phyloP scores from a whole-genome alignment of 2,329 filamentous ascomycete species.

The Fusarium incarnatum region DNA sequence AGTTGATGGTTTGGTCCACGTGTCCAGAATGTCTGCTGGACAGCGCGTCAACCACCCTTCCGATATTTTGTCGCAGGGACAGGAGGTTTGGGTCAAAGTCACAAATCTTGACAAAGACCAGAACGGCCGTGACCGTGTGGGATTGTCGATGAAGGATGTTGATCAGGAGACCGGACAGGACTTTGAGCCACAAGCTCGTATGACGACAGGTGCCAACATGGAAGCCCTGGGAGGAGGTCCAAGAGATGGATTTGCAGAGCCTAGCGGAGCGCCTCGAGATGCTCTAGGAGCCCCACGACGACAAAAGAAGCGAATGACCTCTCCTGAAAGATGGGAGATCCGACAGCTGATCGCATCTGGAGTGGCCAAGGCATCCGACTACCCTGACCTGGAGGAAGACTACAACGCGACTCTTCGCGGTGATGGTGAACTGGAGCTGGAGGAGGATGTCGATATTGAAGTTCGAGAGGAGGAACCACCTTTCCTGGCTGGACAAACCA shows the following conservation, averaged over 20 bases:
- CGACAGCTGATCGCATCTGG: slow-evolving; percentile 95
- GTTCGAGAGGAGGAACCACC: slow-evolving; percentile 96
- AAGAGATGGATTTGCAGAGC: slow-evolving; percentile 67
- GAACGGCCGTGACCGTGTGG: slow-evolving; percentile 73
- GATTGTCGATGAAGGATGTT: slow-evolving; percentile 96
- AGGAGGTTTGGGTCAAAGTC: slow-evolving; percentile 93
- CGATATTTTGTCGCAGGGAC: slow-evolving; percentile 83
- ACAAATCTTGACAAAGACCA: slow-evolving; percentile 75
- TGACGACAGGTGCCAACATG: slow-evolving; percentile 92
- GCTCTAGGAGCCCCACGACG: slow-evolving; percentile 60
- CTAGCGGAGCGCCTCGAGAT: slow-evolving; percentile 53
- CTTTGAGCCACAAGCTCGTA: slow-evolving; percentile 78
- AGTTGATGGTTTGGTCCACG: slow-evolving; percentile 92
- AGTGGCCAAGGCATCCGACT: slow-evolving; percentile 90
- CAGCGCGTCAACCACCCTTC: slow-evolving; percentile 92
- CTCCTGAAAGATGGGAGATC: slow-evolving; percentile 97
- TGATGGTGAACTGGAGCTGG: slow-evolving; percentile 88
- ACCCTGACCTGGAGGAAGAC: slow-evolving; percentile 93
- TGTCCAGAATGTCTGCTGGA: slow-evolving; percentile 87
- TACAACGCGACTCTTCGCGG: slow-evolving; percentile 89
- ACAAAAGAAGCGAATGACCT: slow-evolving; percentile 93
- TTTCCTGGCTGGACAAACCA: slow-evolving; percentile 95
- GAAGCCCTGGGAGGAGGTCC: slow-evolving; percentile 77
- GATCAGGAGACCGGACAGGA: slow-evolving; percentile 91
- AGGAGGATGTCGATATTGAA: slow-evolving; percentile 97